These are phyloP conservation scores for Citrus unshiu DNA, from an alignment of 345 rosid genomes.

Conservation along the genomic window DNA sequence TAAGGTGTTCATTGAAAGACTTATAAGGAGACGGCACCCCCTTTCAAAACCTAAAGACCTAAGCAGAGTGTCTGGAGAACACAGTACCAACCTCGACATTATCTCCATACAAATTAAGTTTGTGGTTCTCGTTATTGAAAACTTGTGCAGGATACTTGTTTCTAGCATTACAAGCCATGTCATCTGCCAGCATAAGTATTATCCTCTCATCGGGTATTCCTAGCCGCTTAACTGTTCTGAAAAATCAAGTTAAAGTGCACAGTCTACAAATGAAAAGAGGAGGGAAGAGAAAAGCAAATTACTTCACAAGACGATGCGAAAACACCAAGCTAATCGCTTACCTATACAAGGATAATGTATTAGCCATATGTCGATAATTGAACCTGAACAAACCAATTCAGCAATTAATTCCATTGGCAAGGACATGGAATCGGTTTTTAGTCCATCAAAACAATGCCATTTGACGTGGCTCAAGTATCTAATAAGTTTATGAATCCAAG, in stretches of 20 bases:
- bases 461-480: neutral
- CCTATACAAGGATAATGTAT: conserved; percentile 93
- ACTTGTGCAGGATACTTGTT: conserved; percentile 96
- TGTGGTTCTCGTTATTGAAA: conserved; percentile 93
- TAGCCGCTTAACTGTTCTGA: conserved; percentile 90
- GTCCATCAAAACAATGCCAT: neutral
- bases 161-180: conserved; percentile 97
- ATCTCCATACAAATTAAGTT: conserved; percentile 94
- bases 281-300: neutral
- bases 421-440: neutral
- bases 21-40: neutral
- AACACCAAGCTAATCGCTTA: conserved; percentile 18
- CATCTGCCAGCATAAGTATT: conserved; percentile 96
- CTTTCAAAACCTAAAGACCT: neutral
- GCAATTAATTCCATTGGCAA: conserved; percentile 11
- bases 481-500: neutral
- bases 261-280: neutral
- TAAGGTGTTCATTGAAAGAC: neutral
- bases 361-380: conserved; percentile 97
- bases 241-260: conserved; percentile 21
- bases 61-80: conserved; percentile 2
- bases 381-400: conserved; percentile 57
- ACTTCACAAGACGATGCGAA: neutral
- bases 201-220: conserved; percentile 98
- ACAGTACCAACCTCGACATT: conserved; percentile 76